Base-by-base conservation (phyloP, 1,284 basidiomycete genomes). In the Moesziomyces globuligerus region DNA sequence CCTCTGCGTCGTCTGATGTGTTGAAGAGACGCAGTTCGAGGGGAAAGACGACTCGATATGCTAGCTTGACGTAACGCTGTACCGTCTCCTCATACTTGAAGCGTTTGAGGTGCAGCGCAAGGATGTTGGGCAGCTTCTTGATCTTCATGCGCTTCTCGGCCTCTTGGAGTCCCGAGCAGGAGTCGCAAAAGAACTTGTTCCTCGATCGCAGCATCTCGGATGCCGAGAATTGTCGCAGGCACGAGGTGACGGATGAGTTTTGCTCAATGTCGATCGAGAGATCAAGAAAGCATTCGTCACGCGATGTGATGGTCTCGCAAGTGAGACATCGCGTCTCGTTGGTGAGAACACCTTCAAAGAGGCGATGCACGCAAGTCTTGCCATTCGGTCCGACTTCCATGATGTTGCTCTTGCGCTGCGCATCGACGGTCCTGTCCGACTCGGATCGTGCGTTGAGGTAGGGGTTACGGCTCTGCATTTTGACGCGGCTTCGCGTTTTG, bases 91-190 rank as follows among this genome's bases (percentile, higher is more conserved):
- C 93, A 81, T 93, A 96, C 84, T 95, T 97, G 89, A 98, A 98
- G 29, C 96, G 89, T 84, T 98, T 98, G 51, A 98, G 86, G 83
- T 98, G 95, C 37, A 98, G 86, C 13, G 94, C 93, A 24, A 98
- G 89, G 37, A 98, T 87, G 81, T 97, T 94, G 7, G 95, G 94
- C 5, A 97, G 86, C 74, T 90, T 90, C 85, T 97, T 96, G 83
- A 98, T 94, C 84, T 97, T 97, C 93, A 98, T 98, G 72, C 94
- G 87, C 85, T 96, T 95, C 85, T 98, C 95, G 0, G 96, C 95
- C 83, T 98, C 96, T 83, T 98, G 94, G 23, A 98, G 84, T 48
- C 94, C 93, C 76, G 94, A 94, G 84, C 95, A 98, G 17, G 90
- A 89, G 83, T 98, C 96, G 83, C 95, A 98, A 83, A 94, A 97